Base-by-base conservation (phyloP, 164 flowering plant genomes). In the Magnolia changhungtana region DNA sequence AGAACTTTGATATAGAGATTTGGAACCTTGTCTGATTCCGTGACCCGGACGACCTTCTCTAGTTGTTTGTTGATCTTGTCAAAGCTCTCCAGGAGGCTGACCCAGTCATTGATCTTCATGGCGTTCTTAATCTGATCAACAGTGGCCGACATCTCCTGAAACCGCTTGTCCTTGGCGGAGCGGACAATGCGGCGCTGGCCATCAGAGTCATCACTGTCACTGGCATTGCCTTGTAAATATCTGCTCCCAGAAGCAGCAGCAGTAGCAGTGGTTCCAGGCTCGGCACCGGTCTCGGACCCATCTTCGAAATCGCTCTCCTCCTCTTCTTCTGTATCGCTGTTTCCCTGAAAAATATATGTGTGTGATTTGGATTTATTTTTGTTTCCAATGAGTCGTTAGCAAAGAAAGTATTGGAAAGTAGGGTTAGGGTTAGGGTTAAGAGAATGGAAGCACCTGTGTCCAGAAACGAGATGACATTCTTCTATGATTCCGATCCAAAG, bases 21-120 rank as follows among this genome's bases (percentile, higher is more conserved):
- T 0, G 97, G 98, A 7, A 79, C 89, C 81, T 77, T 88, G 37
- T 81, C 92, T 13, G 95, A 81, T 74, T 93, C 99, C 0, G 87
- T 88, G 10, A 91, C 89, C 58, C 97, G 85, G 81, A 93, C 89
- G 4, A 96, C 96, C 78, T 96, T 96, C 85, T 94, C 98, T 1
- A 94, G 89, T 78, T 92, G 98, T 75, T 92, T 96, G 73, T 94
- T 94, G 0, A 96, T 79, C 86, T 92, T 91, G 71, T 96, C 97
- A 81, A 91, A 94, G 75, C 85, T 84, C 78, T 96, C 99, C 63
- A 88, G 96, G 31, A 94, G 76, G 81, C 90, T 90, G 11, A 96
- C 98, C 98, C 98, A 96, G 67, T 96, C 98, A 82, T 94, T 94
- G 65, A 96, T 94, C 80, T 94, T 96, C 89, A 91, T 90, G 0